Percentiles rank a stretch among this genome's conserved stretches.
These are phyloP conservation scores for Panaeolus cyanescens DNA, from an alignment of 768 basidiomycete species.

Conservation along the genomic window DNA sequence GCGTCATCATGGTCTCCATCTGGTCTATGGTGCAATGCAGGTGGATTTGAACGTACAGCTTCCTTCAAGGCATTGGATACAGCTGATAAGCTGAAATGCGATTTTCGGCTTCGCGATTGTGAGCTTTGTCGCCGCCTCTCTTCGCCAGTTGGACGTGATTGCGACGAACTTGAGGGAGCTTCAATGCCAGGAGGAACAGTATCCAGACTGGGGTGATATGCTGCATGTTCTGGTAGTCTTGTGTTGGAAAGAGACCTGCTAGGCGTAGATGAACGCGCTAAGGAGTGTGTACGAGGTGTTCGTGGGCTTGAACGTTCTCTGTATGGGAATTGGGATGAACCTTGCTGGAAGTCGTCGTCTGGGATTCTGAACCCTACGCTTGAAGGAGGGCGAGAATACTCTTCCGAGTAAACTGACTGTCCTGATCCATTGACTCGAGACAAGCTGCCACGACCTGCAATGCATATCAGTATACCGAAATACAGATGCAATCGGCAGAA, in stretches of 20 bases:
- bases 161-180: not conserved
- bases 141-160: slow-evolving; percentile 5
- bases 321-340: not conserved
- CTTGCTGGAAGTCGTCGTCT: slow-evolving; percentile 22
- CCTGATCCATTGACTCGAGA: not conserved
- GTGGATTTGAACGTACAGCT: slow-evolving; percentile 52
- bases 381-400: slow-evolving; percentile 8
- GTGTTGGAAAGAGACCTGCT: not conserved
- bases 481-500: not conserved
- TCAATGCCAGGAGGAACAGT: not conserved
- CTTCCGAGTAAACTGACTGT: not conserved
- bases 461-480: not conserved
- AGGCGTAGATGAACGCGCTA: slow-evolving; percentile 6
- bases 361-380: not conserved
- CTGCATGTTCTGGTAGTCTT: not conserved
- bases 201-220: not conserved
- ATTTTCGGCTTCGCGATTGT: slow-evolving; percentile 19
- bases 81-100: slow-evolving; percentile 55
- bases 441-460: not conserved
- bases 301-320: slow-evolving; percentile 13
- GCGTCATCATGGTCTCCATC: slow-evolving; percentile 17
- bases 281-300: slow-evolving; percentile 9
- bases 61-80: slow-evolving; percentile 52
- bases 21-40: slow-evolving; percentile 19
- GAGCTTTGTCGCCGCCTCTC: slow-evolving; percentile 16